Percentiles rank a stretch among this genome's conserved stretches.
Conservation (phyloP, 192 early-diverging fungal species). For the Coemansia sp. region DNA sequence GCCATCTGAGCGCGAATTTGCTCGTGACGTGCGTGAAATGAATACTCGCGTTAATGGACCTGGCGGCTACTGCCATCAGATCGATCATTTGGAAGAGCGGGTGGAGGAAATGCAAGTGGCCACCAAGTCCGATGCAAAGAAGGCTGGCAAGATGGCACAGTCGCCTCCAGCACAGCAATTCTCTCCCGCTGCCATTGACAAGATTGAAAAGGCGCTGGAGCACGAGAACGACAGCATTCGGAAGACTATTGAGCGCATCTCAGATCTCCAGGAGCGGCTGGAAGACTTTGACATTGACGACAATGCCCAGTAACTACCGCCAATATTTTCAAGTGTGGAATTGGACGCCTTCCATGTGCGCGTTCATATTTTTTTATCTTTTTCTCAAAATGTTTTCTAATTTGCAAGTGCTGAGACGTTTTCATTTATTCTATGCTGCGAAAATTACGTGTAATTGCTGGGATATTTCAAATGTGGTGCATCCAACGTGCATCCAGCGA, state of each 20-base stretch:
- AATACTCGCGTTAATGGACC: constrained; percentile 22
- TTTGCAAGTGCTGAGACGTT: background rate
- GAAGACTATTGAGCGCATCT: constrained; percentile 34
- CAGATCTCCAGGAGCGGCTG: constrained; percentile 28
- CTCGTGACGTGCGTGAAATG: constrained; percentile 32
- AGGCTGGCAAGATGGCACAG: constrained; percentile 9
- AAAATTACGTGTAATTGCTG: background rate
- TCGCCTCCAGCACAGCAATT: constrained; percentile 3
- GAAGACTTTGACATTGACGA: constrained; percentile 3
- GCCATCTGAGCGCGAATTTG: constrained; percentile 52
- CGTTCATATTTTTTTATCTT: background rate
- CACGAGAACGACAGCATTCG: constrained; percentile 20
- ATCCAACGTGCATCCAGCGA: background rate
- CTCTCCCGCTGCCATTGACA: constrained; percentile 11
- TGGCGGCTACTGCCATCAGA: constrained; percentile 19
- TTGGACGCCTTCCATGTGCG: background rate
- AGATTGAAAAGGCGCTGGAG: constrained; percentile 23
- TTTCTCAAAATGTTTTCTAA: background rate
- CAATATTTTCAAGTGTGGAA: background rate
- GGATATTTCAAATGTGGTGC: background rate
- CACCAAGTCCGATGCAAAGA: constrained; percentile 10
- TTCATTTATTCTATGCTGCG: background rate
- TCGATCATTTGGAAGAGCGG: constrained; percentile 30
- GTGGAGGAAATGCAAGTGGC: constrained; percentile 25
- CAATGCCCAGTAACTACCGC: background rate